Conservation (phyloP, 768 basidiomycete species). For the Lactarius tabidus region DNA sequence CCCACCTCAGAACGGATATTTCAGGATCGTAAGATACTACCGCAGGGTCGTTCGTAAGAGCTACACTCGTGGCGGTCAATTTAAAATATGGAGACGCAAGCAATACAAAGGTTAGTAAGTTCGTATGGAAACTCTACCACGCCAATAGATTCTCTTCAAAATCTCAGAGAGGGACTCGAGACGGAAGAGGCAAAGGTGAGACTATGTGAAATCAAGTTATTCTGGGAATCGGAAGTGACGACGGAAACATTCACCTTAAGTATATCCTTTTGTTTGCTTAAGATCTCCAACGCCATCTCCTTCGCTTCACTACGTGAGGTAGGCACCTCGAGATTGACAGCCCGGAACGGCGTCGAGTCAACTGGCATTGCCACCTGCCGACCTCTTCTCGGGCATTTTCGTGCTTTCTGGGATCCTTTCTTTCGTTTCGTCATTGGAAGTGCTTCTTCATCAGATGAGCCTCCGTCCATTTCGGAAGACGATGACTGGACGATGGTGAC, state of each 20-base stretch:
- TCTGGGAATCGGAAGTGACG: neutral
- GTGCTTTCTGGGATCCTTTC: slow-evolving; percentile 33
- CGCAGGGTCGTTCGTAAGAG: too few relatives aligned
- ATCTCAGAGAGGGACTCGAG: neutral
- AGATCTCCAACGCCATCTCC: slow-evolving; percentile 25
- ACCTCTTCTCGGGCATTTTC: slow-evolving; percentile 28
- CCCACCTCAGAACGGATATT: too few relatives aligned
- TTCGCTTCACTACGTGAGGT: slow-evolving; percentile 24
- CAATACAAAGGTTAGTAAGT: too few relatives aligned
- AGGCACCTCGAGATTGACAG: slow-evolving; percentile 31
- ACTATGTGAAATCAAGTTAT: neutral
- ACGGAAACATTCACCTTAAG: slow-evolving; percentile 28
- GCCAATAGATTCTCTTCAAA: slow-evolving; percentile 14
- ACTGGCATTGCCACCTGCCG: slow-evolving; percentile 20
- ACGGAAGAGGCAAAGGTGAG: slow-evolving; percentile 11
- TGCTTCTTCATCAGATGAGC: neutral
- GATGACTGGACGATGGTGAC: neutral
- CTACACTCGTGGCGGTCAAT: too few relatives aligned
- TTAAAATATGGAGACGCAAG: too few relatives aligned
- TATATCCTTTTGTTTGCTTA: slow-evolving; percentile 27
- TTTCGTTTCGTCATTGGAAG: neutral
- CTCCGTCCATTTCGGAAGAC: neutral
- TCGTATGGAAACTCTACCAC: too few relatives aligned
- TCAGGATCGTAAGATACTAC: too few relatives aligned
- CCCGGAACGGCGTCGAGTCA: slow-evolving; percentile 32